Percentiles rank a stretch among this genome's conserved stretches.
These are phyloP conservation scores for Ogataea corticis DNA, from an alignment of 805 yeast species.

Conservation along the genomic window DNA sequence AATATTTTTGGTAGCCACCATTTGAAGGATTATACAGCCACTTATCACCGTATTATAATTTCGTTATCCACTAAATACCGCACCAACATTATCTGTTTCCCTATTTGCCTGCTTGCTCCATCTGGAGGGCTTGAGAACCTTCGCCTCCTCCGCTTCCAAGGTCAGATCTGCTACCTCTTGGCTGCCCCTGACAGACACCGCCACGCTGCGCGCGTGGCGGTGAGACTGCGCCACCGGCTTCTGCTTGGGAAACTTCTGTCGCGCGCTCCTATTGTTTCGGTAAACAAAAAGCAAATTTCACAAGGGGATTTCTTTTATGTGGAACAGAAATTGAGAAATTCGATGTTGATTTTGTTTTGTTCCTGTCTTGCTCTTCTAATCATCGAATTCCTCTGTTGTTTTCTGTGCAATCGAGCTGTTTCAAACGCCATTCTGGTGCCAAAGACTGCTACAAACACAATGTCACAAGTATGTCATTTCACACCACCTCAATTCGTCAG, in stretches of 20 bases:
- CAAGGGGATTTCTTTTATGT: background rate
- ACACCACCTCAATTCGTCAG: background rate
- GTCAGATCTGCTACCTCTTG: too few relatives aligned
- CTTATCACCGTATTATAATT: too few relatives aligned
- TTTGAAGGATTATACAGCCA: too few relatives aligned
- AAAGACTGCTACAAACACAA: background rate
- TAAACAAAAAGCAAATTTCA: slow-evolving; percentile 4
- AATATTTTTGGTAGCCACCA: too few relatives aligned
- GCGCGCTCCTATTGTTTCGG: slow-evolving; percentile 2
- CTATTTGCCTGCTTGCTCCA: too few relatives aligned
- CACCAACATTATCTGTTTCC: too few relatives aligned
- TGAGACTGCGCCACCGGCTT: too few relatives aligned
- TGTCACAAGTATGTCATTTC: slow-evolving; percentile 1
- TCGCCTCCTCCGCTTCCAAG: too few relatives aligned
- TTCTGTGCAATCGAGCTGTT: slow-evolving; percentile 1
- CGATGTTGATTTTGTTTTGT: background rate
- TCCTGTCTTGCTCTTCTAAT: background rate
- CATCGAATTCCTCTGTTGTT: background rate
- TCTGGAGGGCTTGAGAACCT: too few relatives aligned
- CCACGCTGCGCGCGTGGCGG: too few relatives aligned
- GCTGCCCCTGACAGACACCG: too few relatives aligned
- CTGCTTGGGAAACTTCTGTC: background rate
- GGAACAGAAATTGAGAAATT: background rate
- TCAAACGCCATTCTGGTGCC: background rate
- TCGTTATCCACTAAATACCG: too few relatives aligned